phyloP scores from a whole-genome alignment of 148 eudicot species.

The Chenopodium suecicum region DNA sequence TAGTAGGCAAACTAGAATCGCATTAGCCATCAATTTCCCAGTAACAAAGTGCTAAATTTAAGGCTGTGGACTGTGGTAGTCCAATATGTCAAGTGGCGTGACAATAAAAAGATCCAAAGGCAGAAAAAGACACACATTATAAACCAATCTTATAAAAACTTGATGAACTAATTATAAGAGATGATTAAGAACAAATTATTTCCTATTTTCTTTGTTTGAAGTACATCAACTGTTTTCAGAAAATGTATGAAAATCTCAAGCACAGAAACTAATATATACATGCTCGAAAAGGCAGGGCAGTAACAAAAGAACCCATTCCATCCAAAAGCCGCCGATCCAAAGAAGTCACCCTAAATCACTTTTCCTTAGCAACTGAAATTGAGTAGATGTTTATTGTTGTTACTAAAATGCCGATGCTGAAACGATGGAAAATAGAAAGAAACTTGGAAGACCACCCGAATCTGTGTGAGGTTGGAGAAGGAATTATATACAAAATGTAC shows the following conservation, averaged over 20 bases:
- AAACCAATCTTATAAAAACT: neutral
- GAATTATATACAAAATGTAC: conserved; percentile 35
- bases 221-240: conserved; percentile 10
- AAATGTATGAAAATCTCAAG: neutral
- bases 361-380: conserved; percentile 20
- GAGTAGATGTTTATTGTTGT: conserved; percentile 14
- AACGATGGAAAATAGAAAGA: conserved; percentile 1
- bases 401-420: conserved; percentile 17
- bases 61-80: too few relatives aligned
- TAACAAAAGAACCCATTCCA: neutral
- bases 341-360: conserved; percentile 8
- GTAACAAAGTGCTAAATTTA: too few relatives aligned
- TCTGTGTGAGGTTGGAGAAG: conserved; percentile 18
- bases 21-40: too few relatives aligned
- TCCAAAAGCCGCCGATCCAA: conserved; percentile 18
- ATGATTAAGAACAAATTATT: conserved; percentile 7
- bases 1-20: too few relatives aligned
- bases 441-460: conserved; percentile 21
- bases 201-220: conserved; percentile 1
- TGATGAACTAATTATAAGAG: neutral
- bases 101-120: neutral
- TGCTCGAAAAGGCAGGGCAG: neutral
- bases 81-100: too few relatives aligned
- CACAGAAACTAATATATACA: conserved; percentile 1
- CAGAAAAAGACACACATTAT: neutral